These are phyloP conservation scores for Boletus pseudo-olivaceus DNA, from an alignment of 768 basidiomycete genomes.

Conservation along the genomic window DNA sequence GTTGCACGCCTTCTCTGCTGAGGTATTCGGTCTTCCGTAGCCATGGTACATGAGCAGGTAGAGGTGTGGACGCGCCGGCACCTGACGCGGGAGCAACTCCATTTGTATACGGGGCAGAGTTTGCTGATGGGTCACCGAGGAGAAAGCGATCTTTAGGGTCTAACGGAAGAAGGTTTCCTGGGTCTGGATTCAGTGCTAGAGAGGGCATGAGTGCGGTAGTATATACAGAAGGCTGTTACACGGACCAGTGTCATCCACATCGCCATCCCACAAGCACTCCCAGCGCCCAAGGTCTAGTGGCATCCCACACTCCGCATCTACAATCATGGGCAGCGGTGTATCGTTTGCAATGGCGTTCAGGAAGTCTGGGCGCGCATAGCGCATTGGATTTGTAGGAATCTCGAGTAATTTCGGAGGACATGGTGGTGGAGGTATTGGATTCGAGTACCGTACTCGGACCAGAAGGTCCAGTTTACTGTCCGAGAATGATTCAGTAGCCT, in stretches of 20 bases:
- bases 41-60: slow-evolving; percentile 76
- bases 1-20: slow-evolving; percentile 55
- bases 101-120: slow-evolving; percentile 40
- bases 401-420: slow-evolving; percentile 95
- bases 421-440: slow-evolving; percentile 93
- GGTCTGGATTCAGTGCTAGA: slow-evolving; percentile 64
- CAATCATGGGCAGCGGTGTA: slow-evolving; percentile 88
- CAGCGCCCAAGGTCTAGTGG: slow-evolving; percentile 84
- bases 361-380: slow-evolving; percentile 85
- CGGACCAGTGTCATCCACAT: slow-evolving; percentile 63
- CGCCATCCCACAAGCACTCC: slow-evolving; percentile 82
- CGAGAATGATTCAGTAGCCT: slow-evolving; percentile 10
- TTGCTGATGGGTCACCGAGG: slow-evolving; percentile 59
- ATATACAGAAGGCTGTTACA: slow-evolving; percentile 16
- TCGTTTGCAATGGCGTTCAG: slow-evolving; percentile 77
- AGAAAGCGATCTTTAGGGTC: slow-evolving; percentile 78
- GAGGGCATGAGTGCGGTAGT: neutral
- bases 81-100: slow-evolving; percentile 33
- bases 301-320: slow-evolving; percentile 97
- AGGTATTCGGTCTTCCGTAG: slow-evolving; percentile 91
- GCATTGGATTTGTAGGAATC: slow-evolving; percentile 84
- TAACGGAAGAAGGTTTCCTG: slow-evolving; percentile 50
- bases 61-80: slow-evolving; percentile 43
- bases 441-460: slow-evolving; percentile 89
- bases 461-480: slow-evolving; percentile 82